A percentile compares a stretch with the other conserved stretches of the same genome.
These are phyloP conservation scores for Solanum chiquidenum DNA, from an alignment of 257 asterid genomes.

Conservation along the genomic window DNA sequence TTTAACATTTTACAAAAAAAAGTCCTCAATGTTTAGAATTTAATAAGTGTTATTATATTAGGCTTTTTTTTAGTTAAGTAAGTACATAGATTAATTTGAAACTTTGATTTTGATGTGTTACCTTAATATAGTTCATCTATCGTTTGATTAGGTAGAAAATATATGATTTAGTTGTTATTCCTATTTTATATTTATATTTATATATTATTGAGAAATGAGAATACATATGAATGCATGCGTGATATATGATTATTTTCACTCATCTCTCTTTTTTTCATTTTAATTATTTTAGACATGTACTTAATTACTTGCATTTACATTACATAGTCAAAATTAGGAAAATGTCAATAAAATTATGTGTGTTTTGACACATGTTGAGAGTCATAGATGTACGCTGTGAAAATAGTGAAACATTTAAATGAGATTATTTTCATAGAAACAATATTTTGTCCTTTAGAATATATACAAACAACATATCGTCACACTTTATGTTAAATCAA, in stretches of 20 bases:
- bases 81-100: neutral
- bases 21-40: neutral
- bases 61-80: neutral
- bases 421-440: conserved; percentile 14
- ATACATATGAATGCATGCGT: neutral
- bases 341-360: neutral
- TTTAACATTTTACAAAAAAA: neutral
- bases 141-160: neutral
- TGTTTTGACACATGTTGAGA: neutral
- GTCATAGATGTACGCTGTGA: neutral
- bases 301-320: neutral
- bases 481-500: neutral
- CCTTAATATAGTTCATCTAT: neutral
- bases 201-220: neutral
- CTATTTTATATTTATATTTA: neutral
- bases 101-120: neutral
- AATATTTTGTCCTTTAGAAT: neutral
- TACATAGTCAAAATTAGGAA: neutral
- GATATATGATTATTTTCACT: neutral
- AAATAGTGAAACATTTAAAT: neutral
- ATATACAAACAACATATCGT: neutral
- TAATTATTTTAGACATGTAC: neutral
- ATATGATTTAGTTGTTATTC: neutral
- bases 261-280: neutral
- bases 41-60: neutral